These are phyloP conservation scores for Mycena floridula DNA, from an alignment of 768 basidiomycete genomes.

Conservation along the genomic window DNA sequence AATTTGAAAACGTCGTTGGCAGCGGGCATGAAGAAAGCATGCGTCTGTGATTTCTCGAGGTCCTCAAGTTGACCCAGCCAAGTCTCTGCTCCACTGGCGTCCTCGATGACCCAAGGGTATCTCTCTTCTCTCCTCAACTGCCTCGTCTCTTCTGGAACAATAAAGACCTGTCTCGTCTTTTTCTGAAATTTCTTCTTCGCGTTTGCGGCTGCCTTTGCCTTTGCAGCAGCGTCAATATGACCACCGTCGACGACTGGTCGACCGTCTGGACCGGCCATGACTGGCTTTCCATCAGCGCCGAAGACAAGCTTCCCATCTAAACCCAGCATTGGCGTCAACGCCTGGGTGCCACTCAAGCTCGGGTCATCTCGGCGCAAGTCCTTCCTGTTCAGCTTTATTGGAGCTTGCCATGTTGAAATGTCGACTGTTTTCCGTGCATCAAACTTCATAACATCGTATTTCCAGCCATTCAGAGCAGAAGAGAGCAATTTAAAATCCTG, in stretches of 20 bases:
- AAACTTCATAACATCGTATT: conserved; percentile 92
- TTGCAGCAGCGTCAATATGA: conserved; percentile 30
- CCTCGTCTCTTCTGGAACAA: conserved; percentile 70
- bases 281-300: conserved; percentile 66
- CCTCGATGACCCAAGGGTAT: conserved; percentile 92
- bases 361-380: conserved; percentile 54
- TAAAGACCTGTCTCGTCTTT: conserved; percentile 80
- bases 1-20: conserved; percentile 82
- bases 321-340: conserved; percentile 72
- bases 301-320: conserved; percentile 82
- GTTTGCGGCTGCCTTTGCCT: conserved; percentile 33
- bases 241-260: conserved; percentile 48
- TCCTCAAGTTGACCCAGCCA: conserved; percentile 87
- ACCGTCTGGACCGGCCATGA: conserved; percentile 80
- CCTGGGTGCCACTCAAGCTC: conserved; percentile 32
- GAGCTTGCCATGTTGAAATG: conserved; percentile 59
- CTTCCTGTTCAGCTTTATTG: conserved; percentile 86
- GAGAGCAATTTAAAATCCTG: conserved; percentile 78
- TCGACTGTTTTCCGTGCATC: conserved; percentile 70
- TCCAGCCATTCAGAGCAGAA: conserved; percentile 79
- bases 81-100: conserved; percentile 58
- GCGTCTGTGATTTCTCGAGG: conserved; percentile 58
- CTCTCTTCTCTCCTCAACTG: conserved; percentile 81
- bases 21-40: conserved; percentile 81
- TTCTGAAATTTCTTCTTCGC: conserved; percentile 75